A percentile compares a stretch with the other conserved stretches of the same genome.
Conservation (phyloP, 2,329 filamentous ascomycete genomes). For the Phialocephala subalpina region DNA sequence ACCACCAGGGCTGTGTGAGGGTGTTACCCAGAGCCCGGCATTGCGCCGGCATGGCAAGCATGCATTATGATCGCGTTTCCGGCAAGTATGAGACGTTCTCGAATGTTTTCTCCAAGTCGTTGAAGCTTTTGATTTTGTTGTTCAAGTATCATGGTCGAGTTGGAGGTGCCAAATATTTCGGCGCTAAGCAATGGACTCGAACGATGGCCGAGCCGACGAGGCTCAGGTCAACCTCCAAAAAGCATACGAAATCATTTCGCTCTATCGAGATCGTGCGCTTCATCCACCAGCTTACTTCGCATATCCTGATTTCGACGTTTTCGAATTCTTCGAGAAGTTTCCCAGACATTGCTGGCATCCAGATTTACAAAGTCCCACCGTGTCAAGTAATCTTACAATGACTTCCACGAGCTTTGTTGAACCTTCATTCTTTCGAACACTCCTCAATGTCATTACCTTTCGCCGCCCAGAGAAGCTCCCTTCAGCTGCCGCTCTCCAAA, state of each 20-base stretch:
- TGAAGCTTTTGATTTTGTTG: background rate
- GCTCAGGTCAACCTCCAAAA: background rate
- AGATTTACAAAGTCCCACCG: background rate
- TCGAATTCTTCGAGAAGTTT: background rate
- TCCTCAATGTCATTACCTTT: constrained; percentile 13
- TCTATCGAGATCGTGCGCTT: background rate
- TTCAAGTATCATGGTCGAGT: background rate
- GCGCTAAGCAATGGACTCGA: background rate
- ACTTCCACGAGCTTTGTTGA: background rate
- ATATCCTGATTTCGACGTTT: background rate
- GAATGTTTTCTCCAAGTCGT: background rate
- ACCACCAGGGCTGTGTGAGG: constrained; percentile 1
- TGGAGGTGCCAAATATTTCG: background rate
- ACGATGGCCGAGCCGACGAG: background rate
- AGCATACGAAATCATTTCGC: background rate
- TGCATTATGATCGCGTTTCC: background rate
- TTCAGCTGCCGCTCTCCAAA: constrained; percentile 9
- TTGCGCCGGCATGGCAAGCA: background rate
- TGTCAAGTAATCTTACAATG: background rate
- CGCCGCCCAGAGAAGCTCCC: constrained; percentile 9
- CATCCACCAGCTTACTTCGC: background rate
- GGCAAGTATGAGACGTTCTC: background rate
- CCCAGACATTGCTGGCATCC: background rate
- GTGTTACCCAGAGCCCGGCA: constrained; percentile 10
- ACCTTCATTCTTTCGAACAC: constrained; percentile 5